Base-by-base conservation (phyloP, 2,329 filamentous ascomycete species). In the Colletotrichum agaves region DNA sequence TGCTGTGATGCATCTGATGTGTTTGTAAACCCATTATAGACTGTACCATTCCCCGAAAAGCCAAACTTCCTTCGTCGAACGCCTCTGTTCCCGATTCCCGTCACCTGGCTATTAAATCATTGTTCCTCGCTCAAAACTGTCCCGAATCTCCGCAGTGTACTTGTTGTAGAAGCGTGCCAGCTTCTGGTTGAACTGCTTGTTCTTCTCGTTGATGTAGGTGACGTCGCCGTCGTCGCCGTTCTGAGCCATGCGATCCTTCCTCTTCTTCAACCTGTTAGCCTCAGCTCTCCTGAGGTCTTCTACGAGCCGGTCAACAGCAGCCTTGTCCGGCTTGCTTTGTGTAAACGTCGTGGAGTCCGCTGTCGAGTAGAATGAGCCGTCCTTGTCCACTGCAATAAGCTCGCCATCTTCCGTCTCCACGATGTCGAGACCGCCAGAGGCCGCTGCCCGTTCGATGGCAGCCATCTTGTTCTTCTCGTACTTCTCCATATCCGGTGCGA, bases 141-240 rank as follows among this genome's bases (percentile, higher is more conserved):
- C 96, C 76, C 96, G 86, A 74, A 99, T 98, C 79, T 99, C 96
- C 35, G 92, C 90, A 50, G 96, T 99, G 80, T 99, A 99, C 84
- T 97, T 97, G 83, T 99, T 96, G 82, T 99, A 99, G 83, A 98
- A 99, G 72, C 96, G 87, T 61, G 91, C 86, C 79, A 99, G 84
- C 83, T 99, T 98, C 83, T 97, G 90, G 88, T 99, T 99, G 84
- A 99, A 99, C 85, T 98, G 94, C 86, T 98, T 98, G 86, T 99
- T 99, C 91, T 99, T 98, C 82, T 98, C 94, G 82, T 99, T 99
- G 87, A 99, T 99, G 81, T 97, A 98, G 7, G 95, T 98, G 74
- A 98, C 92, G 79, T 99, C 96, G 31, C 89, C 91, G 53, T 94
- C 92, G 71, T 97, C 94, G 66, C 94, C 93, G 70, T 90, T 91